These are phyloP conservation scores for Trichophyton equinum DNA, from an alignment of 2,329 filamentous ascomycete genomes.

Conservation along the genomic window DNA sequence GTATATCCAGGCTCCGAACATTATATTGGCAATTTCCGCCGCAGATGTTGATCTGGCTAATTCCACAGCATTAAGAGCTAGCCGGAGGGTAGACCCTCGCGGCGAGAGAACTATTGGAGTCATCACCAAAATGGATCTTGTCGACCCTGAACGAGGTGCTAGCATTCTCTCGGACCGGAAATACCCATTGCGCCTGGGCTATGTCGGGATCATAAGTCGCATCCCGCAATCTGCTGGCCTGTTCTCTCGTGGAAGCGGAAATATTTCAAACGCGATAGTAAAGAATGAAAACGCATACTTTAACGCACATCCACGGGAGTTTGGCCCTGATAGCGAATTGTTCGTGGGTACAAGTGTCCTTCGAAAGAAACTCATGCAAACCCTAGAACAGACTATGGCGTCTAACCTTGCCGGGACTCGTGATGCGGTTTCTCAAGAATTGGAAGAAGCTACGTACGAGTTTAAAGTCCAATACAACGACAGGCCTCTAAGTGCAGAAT, in stretches of 20 bases:
- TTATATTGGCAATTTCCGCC: slow-evolving; percentile 93
- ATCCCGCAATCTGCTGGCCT: slow-evolving; percentile 56
- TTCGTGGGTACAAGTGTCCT: slow-evolving; percentile 73
- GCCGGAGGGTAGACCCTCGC: slow-evolving; percentile 79
- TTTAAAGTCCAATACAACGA: slow-evolving; percentile 99
- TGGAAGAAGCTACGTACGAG: slow-evolving; percentile 94
- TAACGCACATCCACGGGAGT: slow-evolving; percentile 66
- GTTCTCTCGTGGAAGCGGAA: slow-evolving; percentile 71
- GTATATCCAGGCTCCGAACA: slow-evolving; percentile 91
- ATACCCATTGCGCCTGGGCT: slow-evolving; percentile 87
- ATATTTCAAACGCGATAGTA: slow-evolving; percentile 66
- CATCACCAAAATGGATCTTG: slow-evolving; percentile 98
- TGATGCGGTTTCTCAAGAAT: slow-evolving; percentile 84
- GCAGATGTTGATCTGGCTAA: slow-evolving; percentile 96
- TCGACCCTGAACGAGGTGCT: slow-evolving; percentile 67
- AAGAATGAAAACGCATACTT: slow-evolving; percentile 87
- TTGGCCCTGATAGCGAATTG: slow-evolving; percentile 59
- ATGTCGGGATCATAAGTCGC: slow-evolving; percentile 86
- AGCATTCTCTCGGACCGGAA: slow-evolving; percentile 76
- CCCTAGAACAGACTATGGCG: slow-evolving; percentile 95
- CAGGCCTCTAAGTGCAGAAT: slow-evolving; percentile 83
- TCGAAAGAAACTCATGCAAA: slow-evolving; percentile 91
- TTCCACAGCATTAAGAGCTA: slow-evolving; percentile 81
- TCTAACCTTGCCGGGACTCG: slow-evolving; percentile 77
- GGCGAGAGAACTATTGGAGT: slow-evolving; percentile 96